phyloP scores from a whole-genome alignment of 768 basidiomycete species.

The Galerina sulciceps region DNA sequence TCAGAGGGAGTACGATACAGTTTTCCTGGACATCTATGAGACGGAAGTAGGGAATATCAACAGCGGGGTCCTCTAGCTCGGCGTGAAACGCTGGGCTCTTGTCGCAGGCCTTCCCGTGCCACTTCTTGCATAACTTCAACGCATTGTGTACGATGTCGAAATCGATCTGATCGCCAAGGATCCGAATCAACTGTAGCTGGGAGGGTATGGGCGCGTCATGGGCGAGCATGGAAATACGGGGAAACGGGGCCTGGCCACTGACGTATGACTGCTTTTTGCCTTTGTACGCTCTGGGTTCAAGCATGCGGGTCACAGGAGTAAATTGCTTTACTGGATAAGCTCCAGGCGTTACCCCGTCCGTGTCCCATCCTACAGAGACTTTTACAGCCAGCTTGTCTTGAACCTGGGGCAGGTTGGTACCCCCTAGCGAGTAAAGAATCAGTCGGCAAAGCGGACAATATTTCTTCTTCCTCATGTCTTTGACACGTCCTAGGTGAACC shows the following conservation, averaged over 20 bases:
- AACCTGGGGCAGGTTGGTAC: neutral
- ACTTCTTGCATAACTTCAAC: neutral
- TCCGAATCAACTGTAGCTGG: neutral
- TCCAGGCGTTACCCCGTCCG: neutral
- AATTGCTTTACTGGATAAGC: neutral
- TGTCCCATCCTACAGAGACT: neutral
- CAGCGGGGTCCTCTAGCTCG: neutral
- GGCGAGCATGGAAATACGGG: neutral
- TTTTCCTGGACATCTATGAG: conserved; percentile 15
- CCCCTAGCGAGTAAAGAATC: neutral
- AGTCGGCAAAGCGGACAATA: neutral
- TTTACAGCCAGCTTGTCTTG: neutral
- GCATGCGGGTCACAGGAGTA: neutral
- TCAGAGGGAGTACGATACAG: conserved; percentile 8
- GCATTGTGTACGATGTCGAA: neutral
- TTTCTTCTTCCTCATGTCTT: neutral
- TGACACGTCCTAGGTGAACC: neutral
- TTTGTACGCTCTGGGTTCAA: neutral
- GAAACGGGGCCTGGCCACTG: neutral
- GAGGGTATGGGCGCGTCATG: neutral
- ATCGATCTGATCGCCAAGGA: neutral
- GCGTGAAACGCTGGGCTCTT: neutral
- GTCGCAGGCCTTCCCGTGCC: neutral
- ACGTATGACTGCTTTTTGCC: neutral
- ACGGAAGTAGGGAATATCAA: conserved; percentile 6